Percentiles rank a stretch among this genome's conserved stretches.
phyloP scores from a whole-genome alignment of 176 grass and related monocot genomes.

The Pharus latifolius region DNA sequence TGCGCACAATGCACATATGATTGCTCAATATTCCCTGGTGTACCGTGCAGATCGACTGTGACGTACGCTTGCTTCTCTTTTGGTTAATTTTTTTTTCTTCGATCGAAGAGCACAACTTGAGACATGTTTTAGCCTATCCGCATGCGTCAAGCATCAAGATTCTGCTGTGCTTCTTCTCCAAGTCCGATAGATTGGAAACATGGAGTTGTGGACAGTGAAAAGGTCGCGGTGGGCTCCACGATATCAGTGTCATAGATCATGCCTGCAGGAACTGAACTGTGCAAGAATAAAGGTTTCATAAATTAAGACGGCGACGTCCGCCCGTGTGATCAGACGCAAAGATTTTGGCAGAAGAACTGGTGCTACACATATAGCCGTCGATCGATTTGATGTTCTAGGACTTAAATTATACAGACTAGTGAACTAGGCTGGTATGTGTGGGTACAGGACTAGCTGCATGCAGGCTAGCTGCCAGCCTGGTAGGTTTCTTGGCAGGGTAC shows the following conservation, averaged over 20 bases:
- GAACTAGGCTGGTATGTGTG: not conserved
- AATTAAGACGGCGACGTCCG: slow-evolving; percentile 25
- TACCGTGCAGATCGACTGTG: too few species aligned
- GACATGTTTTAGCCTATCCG: too few species aligned
- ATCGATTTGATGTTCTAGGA: slow-evolving; percentile 28
- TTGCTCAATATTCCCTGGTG: too few species aligned
- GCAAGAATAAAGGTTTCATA: slow-evolving; percentile 26
- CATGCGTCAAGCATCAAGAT: too few species aligned
- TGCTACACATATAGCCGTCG: slow-evolving; percentile 5
- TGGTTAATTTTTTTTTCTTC: too few species aligned
- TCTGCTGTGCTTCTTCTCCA: too few species aligned
- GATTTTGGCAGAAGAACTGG: slow-evolving; percentile 15
- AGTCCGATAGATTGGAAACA: too few species aligned
- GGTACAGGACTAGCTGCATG: not conserved
- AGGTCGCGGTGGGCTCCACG: slow-evolving; percentile 9
- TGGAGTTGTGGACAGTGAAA: too few species aligned
- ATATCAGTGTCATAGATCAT: not conserved
- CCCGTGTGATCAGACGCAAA: slow-evolving; percentile 34
- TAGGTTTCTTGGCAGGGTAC: not conserved
- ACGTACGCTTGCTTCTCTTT: too few species aligned
- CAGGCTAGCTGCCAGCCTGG: not conserved
- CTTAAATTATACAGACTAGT: slow-evolving; percentile 12
- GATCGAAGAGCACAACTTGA: too few species aligned
- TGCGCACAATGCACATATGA: too few species aligned
- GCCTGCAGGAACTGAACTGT: slow-evolving; percentile 16